Conservation (phyloP, 495 filamentous ascomycete genomes). For the Penicillium manginii region DNA sequence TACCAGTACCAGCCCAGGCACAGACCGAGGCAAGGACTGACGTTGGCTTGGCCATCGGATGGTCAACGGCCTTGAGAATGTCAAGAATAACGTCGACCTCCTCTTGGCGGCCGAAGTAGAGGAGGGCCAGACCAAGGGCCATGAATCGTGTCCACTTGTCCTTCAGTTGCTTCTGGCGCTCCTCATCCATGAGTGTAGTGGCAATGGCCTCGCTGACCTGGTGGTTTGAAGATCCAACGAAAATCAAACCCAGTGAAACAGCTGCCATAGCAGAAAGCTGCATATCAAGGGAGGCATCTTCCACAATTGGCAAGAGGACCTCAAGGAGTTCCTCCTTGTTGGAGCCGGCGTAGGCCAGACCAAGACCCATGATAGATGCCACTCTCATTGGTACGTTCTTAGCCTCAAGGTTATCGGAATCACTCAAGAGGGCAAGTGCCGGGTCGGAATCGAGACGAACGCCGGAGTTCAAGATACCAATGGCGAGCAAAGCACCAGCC, state of each 20-base stretch:
- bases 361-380: constrained; percentile 92
- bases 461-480: constrained; percentile 91
- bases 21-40: constrained; percentile 92
- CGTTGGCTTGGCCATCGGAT: constrained; percentile 91
- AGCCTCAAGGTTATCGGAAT: constrained; percentile 72
- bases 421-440: constrained; percentile 80
- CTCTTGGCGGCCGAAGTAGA: constrained; percentile 96
- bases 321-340: constrained; percentile 84
- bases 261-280: constrained; percentile 96
- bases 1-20: constrained; percentile 96
- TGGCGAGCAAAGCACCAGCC: constrained; percentile 86
- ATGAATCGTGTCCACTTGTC: constrained; percentile 98
- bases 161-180: constrained; percentile 82
- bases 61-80: constrained; percentile 92
- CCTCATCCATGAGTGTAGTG: constrained; percentile 87
- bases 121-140: constrained; percentile 87
- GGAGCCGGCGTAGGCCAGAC: constrained; percentile 89
- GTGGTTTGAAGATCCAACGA: constrained; percentile 87
- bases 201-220: constrained; percentile 89
- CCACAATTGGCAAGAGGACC: constrained; percentile 81
- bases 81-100: constrained; percentile 95
- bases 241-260: constrained; percentile 85
- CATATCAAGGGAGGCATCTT: constrained; percentile 82
- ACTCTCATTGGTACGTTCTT: constrained; percentile 77
- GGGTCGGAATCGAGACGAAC: constrained; percentile 86